phyloP scores from a whole-genome alignment of 2,329 filamentous ascomycete species.

The Nectriaceae sp. region DNA sequence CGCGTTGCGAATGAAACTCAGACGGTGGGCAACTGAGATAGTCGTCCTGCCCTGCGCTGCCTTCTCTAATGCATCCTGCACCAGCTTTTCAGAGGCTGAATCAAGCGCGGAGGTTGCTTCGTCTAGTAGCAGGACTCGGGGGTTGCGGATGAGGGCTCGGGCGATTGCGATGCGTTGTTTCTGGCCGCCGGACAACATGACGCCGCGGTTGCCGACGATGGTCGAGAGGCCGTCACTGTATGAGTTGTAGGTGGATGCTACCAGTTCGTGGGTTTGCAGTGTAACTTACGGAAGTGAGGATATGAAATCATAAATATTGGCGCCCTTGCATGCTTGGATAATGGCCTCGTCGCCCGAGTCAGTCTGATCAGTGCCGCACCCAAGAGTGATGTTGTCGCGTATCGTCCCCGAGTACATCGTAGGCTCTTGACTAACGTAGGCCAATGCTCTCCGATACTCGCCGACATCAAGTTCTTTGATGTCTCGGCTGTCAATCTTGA shows the following conservation, averaged over 20 bases:
- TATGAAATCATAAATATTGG: slow-evolving; percentile 1
- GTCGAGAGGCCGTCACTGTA: not conserved
- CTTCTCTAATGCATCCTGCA: slow-evolving; percentile 1
- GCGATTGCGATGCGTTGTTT: slow-evolving; percentile 2
- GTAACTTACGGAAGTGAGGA: slow-evolving; percentile 1
- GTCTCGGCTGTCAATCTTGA: slow-evolving; percentile 32
- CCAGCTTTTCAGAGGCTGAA: slow-evolving; percentile 1
- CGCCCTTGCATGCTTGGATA: not conserved
- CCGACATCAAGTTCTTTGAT: slow-evolving; percentile 31
- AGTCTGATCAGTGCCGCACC: not conserved
- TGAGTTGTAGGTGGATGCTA: not conserved
- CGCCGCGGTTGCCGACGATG: not conserved
- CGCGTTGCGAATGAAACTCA: not conserved
- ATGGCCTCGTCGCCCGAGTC: not conserved
- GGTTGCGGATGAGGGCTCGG: slow-evolving; percentile 1
- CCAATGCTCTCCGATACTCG: not conserved
- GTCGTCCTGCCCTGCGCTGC: not conserved
- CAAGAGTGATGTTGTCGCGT: not conserved
- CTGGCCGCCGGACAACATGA: slow-evolving; percentile 2
- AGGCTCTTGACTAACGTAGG: slow-evolving; percentile 1
- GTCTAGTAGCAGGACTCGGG: not conserved
- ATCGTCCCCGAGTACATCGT: not conserved
- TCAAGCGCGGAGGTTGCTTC: slow-evolving; percentile 4
- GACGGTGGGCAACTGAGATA: slow-evolving; percentile 2
- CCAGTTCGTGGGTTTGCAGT: not conserved